A percentile compares a stretch with the other conserved stretches of the same genome.
Conservation (phyloP, 257 asterid species). For the Avicennia marina region DNA sequence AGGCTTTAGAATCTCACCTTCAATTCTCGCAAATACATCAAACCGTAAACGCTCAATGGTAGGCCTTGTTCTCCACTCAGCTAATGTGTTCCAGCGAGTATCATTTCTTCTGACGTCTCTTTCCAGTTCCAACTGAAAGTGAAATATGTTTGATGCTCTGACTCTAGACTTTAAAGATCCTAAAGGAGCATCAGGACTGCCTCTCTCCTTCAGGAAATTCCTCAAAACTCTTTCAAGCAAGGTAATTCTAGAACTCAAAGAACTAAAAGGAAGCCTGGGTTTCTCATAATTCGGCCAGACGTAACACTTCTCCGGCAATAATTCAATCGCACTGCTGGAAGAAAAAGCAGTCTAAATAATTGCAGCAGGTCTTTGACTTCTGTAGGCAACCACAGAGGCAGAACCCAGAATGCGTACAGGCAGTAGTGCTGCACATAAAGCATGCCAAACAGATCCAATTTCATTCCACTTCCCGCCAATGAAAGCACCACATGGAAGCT, state of each 20-base stretch:
- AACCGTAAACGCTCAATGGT: constrained; percentile 47
- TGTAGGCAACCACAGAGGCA: constrained; percentile 58
- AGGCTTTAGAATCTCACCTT: constrained; percentile 56
- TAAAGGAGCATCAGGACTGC: constrained; percentile 16
- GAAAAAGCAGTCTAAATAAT: constrained; percentile 31
- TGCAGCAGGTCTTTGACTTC: constrained; percentile 40
- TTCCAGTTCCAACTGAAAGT: constrained; percentile 67
- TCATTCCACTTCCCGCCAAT: constrained; percentile 17
- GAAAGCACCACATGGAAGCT: constrained; percentile 24
- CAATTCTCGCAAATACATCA: constrained; percentile 61
- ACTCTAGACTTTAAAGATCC: constrained; percentile 44
- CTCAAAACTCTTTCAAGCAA: constrained; percentile 38
- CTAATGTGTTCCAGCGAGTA: constrained; percentile 57
- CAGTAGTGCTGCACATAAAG: constrained; percentile 41
- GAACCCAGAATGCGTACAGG: constrained; percentile 55
- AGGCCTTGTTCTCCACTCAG: constrained; percentile 88
- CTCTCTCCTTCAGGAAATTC: constrained; percentile 27
- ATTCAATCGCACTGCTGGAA: constrained; percentile 36
- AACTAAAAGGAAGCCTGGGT: constrained; percentile 26
- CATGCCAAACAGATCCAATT: constrained; percentile 29
- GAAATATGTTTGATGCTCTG: constrained; percentile 45
- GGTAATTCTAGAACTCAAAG: constrained; percentile 32
- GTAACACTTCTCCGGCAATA: constrained; percentile 64
- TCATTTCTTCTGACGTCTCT: constrained; percentile 50
- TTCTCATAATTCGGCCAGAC: constrained; percentile 28